Evolutionary conservation across 768 basidiomycete species (phyloP).

Genomic region (Cantharellus cinnabarinus): DNA sequence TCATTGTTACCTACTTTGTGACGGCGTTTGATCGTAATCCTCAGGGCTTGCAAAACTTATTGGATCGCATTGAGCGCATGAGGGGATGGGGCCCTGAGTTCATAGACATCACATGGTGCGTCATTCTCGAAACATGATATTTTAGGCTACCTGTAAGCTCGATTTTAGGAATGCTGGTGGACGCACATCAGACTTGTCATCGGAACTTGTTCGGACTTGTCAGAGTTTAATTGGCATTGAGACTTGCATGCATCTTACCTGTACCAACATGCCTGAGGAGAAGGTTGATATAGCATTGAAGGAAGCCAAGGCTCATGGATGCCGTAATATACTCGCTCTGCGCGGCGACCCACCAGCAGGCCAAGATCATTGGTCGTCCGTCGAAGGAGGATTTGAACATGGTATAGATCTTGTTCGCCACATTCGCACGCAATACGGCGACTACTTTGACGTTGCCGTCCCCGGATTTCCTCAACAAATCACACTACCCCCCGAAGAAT

Average conservation of each 20-base stretch:
- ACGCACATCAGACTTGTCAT: constrained; percentile 81
- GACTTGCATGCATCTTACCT: constrained; percentile 97
- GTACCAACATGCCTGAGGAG: constrained; percentile 94
- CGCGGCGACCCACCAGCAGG: constrained; percentile 84
- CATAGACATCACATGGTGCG: constrained; percentile 89
- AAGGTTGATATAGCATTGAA: constrained; percentile 82
- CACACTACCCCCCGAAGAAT: constrained; percentile 49
- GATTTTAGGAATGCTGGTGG: constrained; percentile 79
- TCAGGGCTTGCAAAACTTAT: constrained; percentile 82
- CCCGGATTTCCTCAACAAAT: constrained; percentile 82
- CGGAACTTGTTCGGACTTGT: constrained; percentile 86
- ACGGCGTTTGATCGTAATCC: neutral
- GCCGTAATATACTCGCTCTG: constrained; percentile 81
- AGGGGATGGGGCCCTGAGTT: constrained; percentile 87
- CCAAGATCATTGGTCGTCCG: constrained; percentile 78
- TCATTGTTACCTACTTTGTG: constrained; percentile 1
- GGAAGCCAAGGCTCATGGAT: constrained; percentile 75
- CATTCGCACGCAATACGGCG: constrained; percentile 61
- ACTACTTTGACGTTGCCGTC: constrained; percentile 91
- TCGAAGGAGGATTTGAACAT: constrained; percentile 76
- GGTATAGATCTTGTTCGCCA: constrained; percentile 84
- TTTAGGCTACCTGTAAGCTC: neutral
- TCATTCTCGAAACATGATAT: constrained; percentile 2
- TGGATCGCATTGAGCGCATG: constrained; percentile 99
- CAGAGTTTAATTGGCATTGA: constrained; percentile 85